phyloP scores from a whole-genome alignment of 148 eudicot genomes.

The Rhododendron mucronatum region DNA sequence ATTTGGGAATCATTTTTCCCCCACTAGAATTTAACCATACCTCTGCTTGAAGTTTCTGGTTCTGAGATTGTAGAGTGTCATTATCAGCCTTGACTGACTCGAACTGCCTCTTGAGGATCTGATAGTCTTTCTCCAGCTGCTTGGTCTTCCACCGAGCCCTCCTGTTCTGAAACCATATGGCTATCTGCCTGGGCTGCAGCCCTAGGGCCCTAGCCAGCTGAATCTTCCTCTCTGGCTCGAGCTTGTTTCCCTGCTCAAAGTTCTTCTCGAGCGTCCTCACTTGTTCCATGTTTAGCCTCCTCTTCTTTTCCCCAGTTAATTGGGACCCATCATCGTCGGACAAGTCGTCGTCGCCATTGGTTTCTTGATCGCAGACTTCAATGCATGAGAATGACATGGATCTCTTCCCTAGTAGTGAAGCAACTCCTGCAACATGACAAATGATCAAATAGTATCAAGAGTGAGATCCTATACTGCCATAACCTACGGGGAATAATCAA shows the following conservation, averaged over 20 bases:
- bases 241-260: conserved; percentile 89
- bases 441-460: no score
- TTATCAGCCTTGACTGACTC: conserved; percentile 82
- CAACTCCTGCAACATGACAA: conserved; percentile 32
- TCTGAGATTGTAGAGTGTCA: conserved; percentile 70
- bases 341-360: conserved; percentile 57
- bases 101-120: conserved; percentile 76
- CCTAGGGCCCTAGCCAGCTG: conserved; percentile 93
- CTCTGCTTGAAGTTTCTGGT: conserved; percentile 83
- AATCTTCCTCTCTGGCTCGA: conserved; percentile 94
- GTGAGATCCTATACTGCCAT: not conserved
- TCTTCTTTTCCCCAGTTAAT: conserved; percentile 64
- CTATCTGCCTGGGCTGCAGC: conserved; percentile 90
- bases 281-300: conserved; percentile 92
- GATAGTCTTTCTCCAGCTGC: conserved; percentile 92
- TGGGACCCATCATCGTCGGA: conserved; percentile 94
- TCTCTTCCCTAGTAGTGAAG: conserved; percentile 76
- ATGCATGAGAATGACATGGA: conserved; percentile 80
- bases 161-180: conserved; percentile 96
- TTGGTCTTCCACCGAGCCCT: conserved; percentile 98
- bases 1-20: not conserved
- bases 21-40: conserved; percentile 23
- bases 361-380: conserved; percentile 40
- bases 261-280: conserved; percentile 88
- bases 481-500: not conserved